Conservation (phyloP, 2,329 filamentous ascomycete genomes). For the Trichoderma cornu-damae region DNA sequence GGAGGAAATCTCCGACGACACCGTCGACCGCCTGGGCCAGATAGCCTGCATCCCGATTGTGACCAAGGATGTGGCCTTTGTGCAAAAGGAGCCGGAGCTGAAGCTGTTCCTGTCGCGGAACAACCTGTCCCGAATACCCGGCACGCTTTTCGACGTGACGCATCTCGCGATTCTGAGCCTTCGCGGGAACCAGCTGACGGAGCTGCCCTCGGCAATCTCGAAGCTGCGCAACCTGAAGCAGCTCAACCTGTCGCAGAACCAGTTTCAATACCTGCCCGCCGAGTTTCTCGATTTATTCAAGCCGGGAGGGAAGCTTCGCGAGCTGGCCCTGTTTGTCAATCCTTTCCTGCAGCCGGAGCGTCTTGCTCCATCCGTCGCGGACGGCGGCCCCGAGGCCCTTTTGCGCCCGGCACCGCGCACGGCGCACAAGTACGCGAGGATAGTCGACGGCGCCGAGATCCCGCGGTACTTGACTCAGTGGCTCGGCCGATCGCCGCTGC, state of each 20-base stretch:
- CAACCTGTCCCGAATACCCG: slow-evolving; percentile 50
- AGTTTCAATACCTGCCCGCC: slow-evolving; percentile 54
- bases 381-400: slow-evolving; percentile 1
- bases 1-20: slow-evolving; percentile 49
- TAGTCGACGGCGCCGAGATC: neutral
- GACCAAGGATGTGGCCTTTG: slow-evolving; percentile 53
- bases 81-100: slow-evolving; percentile 53
- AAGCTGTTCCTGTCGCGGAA: slow-evolving; percentile 60
- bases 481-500: slow-evolving; percentile 31
- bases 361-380: neutral
- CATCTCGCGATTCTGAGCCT: slow-evolving; percentile 61
- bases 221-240: slow-evolving; percentile 54
- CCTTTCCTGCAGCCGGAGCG: slow-evolving; percentile 47
- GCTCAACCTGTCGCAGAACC: slow-evolving; percentile 63
- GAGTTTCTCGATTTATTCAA: slow-evolving; percentile 56
- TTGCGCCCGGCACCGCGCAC: neutral
- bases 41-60: slow-evolving; percentile 52
- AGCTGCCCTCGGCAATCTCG: slow-evolving; percentile 56
- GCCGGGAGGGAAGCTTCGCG: slow-evolving; percentile 40
- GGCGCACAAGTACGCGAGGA: neutral
- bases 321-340: slow-evolving; percentile 58
- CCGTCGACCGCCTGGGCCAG: slow-evolving; percentile 51
- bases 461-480: slow-evolving; percentile 26
- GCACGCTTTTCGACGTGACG: slow-evolving; percentile 56
- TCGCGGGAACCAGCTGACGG: slow-evolving; percentile 56